Evolutionary conservation across 257 asterid genomes (phyloP), one percentile per base, ranked within the genome.

Genomic region (Catharanthus roseus): DNA sequence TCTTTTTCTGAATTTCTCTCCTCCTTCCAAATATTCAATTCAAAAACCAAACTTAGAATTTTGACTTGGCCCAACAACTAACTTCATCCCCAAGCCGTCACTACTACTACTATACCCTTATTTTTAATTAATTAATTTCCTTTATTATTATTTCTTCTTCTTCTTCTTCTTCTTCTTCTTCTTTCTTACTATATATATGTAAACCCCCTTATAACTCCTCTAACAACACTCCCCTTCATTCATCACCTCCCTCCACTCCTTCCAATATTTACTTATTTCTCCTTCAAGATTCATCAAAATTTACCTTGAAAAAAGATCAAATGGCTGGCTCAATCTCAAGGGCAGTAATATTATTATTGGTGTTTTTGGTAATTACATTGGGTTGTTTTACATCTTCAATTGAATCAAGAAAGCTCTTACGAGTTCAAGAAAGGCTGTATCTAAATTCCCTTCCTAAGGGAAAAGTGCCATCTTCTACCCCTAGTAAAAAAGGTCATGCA

Each of bases 361-460:
- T 72, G 44, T 9, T 85, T 10, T 23, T 85, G 42, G 11, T 87
- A 21, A 21, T n/a, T n/a, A n/a, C 72, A 1, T 45, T 82, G 38
- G 72, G 85, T 4, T 66, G 82, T 54, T 41, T 73, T 21, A 49
- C 73, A 31, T 74, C 83, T 49, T 55, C 78, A 24, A 28, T 78
- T 15, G 61, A 68, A 7, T 82, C 84, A 23, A 82, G 96, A 75
- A 86, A 84, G 73, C 68, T 84, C 6, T 69, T 75, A 50, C 80
- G 49, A 66, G 85, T 4, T 33, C 62, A 36, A 74, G 82, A 66
- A 31, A 74, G 76, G n/a, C 69, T 82, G 61, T 84, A 76, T 63
- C 67, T 82, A 49, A 38, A 77, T 54, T 71, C 86, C 65, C 83
- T 89, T 23, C 89, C 96, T 0, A 89, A 86, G 76, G 89, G 90